phyloP scores from a whole-genome alignment of 495 filamentous ascomycete species.

The Podospora pseudopauciseta region DNA sequence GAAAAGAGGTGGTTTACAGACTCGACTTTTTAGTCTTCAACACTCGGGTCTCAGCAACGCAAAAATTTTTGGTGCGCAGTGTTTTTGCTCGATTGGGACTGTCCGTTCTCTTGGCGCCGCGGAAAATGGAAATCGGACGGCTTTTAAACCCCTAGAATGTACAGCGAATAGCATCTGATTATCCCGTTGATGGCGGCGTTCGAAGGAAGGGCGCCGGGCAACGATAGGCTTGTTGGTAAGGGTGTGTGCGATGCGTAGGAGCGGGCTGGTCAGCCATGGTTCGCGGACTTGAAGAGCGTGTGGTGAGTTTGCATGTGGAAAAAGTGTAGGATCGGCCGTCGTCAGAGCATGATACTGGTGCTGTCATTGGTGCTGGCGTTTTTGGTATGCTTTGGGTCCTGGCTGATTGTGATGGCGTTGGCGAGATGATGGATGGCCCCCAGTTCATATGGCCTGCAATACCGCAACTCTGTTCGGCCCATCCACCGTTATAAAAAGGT shows the following conservation, averaged over 20 bases:
- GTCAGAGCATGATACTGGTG: conserved; percentile 9
- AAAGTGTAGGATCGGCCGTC: background rate
- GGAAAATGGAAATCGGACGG: conserved; percentile 30
- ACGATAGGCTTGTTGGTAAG: conserved; percentile 26
- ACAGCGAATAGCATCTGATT: conserved; percentile 40
- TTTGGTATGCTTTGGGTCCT: conserved; percentile 8
- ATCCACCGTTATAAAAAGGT: background rate
- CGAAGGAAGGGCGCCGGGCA: conserved; percentile 24
- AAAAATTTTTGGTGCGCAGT: conserved; percentile 23
- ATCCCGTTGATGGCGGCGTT: conserved; percentile 29
- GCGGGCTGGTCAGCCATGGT: conserved; percentile 11
- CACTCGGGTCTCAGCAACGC: conserved; percentile 19
- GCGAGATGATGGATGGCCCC: background rate
- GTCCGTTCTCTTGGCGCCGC: conserved; percentile 14
- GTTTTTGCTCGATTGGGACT: conserved; percentile 15
- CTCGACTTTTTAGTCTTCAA: conserved; percentile 9
- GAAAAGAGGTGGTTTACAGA: conserved; percentile 1
- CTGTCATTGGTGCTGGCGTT: conserved; percentile 15
- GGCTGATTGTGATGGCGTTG: conserved; percentile 9
- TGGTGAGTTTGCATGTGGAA: conserved; percentile 23
- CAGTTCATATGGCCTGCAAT: background rate
- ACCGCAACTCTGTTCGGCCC: no score
- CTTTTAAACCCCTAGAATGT: conserved; percentile 36
- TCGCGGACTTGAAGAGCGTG: conserved; percentile 7
- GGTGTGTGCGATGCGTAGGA: conserved; percentile 18